Base-by-base conservation (phyloP, 805 yeast species). In the Yarrowia divulgata region DNA sequence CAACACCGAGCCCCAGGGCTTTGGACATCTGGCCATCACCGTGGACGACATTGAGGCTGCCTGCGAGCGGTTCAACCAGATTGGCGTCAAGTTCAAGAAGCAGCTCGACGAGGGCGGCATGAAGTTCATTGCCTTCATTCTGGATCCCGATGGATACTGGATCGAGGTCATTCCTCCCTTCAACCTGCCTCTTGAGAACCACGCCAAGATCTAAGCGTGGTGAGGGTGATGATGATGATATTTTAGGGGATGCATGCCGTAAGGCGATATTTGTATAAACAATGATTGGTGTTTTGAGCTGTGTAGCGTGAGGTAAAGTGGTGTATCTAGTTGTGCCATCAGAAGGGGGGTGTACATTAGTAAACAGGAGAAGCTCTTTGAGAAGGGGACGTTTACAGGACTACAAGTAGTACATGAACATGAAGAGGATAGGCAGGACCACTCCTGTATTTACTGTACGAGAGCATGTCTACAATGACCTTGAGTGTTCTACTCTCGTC, bases 111-210 rank as follows among this genome's bases (percentile, higher is more conserved):
- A 79, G 45, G 81, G 81, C 18, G 74, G 76, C 48, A 81, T 83
- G 72, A 80, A 82, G 70, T 90, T 93, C 89, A 81, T 89, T 77
- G 98, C 91, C 2, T 89, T 91, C 74, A 78, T 94, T 69, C 82
- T 83, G 70, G 99, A 94, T 76, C 98, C 98, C 14, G 98, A 94
- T 79, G 92, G 93, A 76, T 95, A 94, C 82, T 84, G 88, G 70
- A 82, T 94, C 73, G 97, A 93, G 81, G 83, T 93, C 68, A 79
- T 89, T 60, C 86, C 88, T 67, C 77, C 79, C 52, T 79, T 73
- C 32, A 75, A 73, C 32, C 64, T 75, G 50, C 77, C 78, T n/a
- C 68, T 63, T 13, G 68, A 63, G 57, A 63, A 63, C 68, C 45
- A 48, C 40, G 68, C 68, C 29, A 63, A 63, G 68, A 63, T 63